Base-by-base conservation (phyloP, 192 early-diverging fungal genomes). In the Radiomyces spectabilis region DNA sequence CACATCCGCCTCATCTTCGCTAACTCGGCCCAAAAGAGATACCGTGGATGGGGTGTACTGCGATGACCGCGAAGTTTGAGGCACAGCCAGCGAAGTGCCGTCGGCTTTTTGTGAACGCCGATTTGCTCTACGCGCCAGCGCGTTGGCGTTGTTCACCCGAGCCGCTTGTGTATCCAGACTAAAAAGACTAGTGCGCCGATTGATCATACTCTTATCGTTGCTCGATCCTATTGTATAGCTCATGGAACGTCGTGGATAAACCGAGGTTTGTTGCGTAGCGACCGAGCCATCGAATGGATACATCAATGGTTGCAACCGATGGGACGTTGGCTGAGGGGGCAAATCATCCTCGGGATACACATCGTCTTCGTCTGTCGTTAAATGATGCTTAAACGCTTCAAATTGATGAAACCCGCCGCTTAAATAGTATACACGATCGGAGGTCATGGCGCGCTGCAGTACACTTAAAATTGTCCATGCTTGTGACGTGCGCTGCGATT, bases 401-500 rank as follows among this genome's bases (percentile, higher is more conserved):
- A 35, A 35, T 35, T 35, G 6, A 35, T 5, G 13, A 27, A 48
- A 48, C 4, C 46, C 46, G 46, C 46, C 46, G 15, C 4, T 4
- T 13, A 48, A 31, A 31, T 27, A 48, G 27, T 9, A 26, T 12
- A 21, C 24, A 5, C 15, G 3, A 19, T 42, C 41, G n/a, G 5
- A 6, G 15, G 46, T 30, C 6, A 24, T 8, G 9, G 24, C 46
- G 46, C 27, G 5, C 31, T 68, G 65, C 29, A 78, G 57, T 10
- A 78, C 76, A 18, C 41, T 63, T 15, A 78, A 53, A 31, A 78
- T 38, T 0, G 76, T 78, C 76, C 76, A 78, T 24, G 72, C 72
- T 1, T 59, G 63, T 34, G 66, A 63, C 6, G 67, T 34, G 10
- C 61, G 49, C 4, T 66, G 66, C 2, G 51, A 15, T 31, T 65